Conservation (phyloP, 805 yeast genomes). For the Candida qinlingensis region DNA sequence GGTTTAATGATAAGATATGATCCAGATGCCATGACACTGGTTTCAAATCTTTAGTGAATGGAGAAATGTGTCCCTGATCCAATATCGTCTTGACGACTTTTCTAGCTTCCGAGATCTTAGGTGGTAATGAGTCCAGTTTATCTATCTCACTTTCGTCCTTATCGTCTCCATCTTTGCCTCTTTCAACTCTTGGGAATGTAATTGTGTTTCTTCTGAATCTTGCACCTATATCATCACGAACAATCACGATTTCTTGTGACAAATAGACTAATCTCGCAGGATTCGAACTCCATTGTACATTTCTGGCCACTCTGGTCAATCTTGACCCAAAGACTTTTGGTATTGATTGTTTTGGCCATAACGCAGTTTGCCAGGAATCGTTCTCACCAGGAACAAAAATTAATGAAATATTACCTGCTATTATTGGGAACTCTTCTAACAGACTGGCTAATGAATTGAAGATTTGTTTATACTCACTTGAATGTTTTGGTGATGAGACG, state of each 20-base stretch:
- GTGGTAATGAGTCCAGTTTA: conserved; percentile 32
- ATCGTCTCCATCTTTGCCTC: conserved; percentile 16
- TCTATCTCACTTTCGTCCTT: conserved; percentile 21
- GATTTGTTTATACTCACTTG: conserved; percentile 53
- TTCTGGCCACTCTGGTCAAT: conserved; percentile 50
- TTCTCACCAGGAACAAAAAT: conserved; percentile 82
- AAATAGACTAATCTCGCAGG: conserved; percentile 76
- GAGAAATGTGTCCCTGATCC: conserved; percentile 86
- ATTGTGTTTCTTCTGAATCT: conserved; percentile 70
- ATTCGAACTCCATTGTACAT: conserved; percentile 61
- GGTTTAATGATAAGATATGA: conserved; percentile 62
- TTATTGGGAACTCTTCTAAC: conserved; percentile 50
- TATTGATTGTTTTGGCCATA: conserved; percentile 71
- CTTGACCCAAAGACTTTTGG: conserved; percentile 70
- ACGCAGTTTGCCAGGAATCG: conserved; percentile 87
- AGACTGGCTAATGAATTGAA: conserved; percentile 73
- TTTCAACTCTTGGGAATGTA: conserved; percentile 36
- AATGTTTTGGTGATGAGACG: conserved; percentile 54
- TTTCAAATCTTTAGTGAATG: conserved; percentile 56
- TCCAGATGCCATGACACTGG: conserved; percentile 71
- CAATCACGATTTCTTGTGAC: conserved; percentile 75
- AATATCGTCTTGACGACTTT: conserved; percentile 73
- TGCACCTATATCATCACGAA: conserved; percentile 67
- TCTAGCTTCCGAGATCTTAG: conserved; percentile 53
- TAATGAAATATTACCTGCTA: conserved; percentile 50